These are phyloP conservation scores for Arachis stenosperma DNA, from an alignment of 306 rosid species.

Conservation along the genomic window DNA sequence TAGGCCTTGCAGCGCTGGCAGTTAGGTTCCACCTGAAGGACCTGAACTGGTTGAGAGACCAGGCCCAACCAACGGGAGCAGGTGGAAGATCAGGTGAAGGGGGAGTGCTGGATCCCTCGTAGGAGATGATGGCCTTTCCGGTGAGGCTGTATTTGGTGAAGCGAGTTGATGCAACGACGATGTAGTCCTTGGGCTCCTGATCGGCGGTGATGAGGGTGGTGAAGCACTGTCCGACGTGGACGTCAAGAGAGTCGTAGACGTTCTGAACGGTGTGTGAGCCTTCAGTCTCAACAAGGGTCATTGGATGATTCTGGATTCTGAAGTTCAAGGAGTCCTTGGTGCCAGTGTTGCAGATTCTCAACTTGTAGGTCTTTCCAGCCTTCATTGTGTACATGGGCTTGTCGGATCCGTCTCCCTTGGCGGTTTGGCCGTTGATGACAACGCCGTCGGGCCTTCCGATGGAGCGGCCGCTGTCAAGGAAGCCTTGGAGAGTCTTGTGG, in stretches of 20 bases:
- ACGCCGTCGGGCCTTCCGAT: conserved; percentile 68
- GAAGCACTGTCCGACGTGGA: conserved; percentile 77
- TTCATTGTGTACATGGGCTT: conserved; percentile 77
- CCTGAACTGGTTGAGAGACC: conserved; percentile 89
- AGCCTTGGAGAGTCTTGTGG: conserved; percentile 48
- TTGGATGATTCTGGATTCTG: conserved; percentile 67
- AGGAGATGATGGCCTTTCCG: conserved; percentile 50
- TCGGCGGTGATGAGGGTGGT: conserved; percentile 69
- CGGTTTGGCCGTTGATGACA: conserved; percentile 65
- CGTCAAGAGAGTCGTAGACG: conserved; percentile 68
- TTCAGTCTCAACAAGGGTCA: conserved; percentile 80
- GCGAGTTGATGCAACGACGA: conserved; percentile 71
- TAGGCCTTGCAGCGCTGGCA: conserved; percentile 92
- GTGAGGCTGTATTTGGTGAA: conserved; percentile 53
- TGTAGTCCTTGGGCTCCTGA: conserved; percentile 68
- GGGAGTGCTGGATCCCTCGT: conserved; percentile 45
- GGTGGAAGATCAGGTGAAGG: conserved; percentile 56
- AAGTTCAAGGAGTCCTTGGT: conserved; percentile 67
- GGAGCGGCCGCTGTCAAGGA: conserved; percentile 64
- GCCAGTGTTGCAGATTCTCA: conserved; percentile 78
- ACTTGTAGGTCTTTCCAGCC: conserved; percentile 76
- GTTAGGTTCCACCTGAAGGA: conserved; percentile 89
- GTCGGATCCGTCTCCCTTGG: conserved; percentile 61
- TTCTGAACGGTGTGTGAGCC: conserved; percentile 86
- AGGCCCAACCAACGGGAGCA: conserved; percentile 83